Conservation (phyloP, 139 green algal species). For the Micractinium sp. region DNA sequence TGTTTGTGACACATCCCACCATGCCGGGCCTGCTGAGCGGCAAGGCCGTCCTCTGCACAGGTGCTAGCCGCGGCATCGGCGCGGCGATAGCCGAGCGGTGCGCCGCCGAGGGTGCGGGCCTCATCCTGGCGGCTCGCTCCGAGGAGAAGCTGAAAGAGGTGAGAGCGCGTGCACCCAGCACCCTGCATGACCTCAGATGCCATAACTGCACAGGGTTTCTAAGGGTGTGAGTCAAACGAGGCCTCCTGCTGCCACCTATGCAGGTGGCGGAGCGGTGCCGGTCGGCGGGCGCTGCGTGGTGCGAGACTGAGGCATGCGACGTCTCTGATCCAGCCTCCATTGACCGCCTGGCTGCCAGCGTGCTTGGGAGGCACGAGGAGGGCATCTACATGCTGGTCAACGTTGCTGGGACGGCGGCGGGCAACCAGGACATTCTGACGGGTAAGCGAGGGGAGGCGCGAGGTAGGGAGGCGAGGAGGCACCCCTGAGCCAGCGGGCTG, state of each 20-base stretch:
- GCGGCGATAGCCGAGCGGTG: not conserved
- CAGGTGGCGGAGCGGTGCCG: not conserved
- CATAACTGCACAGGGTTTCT: not conserved
- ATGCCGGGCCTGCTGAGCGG: conserved; percentile 11
- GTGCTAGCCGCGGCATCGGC: not conserved
- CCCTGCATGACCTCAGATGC: not conserved
- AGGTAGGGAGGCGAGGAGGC: not conserved
- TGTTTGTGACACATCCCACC: no score
- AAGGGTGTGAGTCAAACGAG: not conserved
- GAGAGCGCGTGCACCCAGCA: not conserved
- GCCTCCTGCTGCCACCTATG: not conserved
- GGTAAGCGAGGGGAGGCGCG: not conserved
- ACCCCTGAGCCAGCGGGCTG: not conserved
- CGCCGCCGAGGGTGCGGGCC: not conserved
- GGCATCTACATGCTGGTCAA: conserved; percentile 58
- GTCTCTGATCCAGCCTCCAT: not conserved
- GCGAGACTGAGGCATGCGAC: not conserved
- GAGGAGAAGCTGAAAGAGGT: conserved; percentile 1
- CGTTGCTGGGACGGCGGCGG: not conserved
- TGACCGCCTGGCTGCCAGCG: conserved; percentile 33
- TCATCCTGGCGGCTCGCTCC: not conserved
- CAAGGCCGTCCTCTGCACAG: not conserved
- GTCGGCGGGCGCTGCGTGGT: not conserved
- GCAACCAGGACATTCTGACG: conserved; percentile 13
- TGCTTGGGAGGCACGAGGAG: not conserved